A percentile compares a stretch with the other conserved stretches of the same genome.
Evolutionary conservation across 495 filamentous ascomycete genomes (phyloP).

Genomic region (Acidiella bohemica): DNA sequence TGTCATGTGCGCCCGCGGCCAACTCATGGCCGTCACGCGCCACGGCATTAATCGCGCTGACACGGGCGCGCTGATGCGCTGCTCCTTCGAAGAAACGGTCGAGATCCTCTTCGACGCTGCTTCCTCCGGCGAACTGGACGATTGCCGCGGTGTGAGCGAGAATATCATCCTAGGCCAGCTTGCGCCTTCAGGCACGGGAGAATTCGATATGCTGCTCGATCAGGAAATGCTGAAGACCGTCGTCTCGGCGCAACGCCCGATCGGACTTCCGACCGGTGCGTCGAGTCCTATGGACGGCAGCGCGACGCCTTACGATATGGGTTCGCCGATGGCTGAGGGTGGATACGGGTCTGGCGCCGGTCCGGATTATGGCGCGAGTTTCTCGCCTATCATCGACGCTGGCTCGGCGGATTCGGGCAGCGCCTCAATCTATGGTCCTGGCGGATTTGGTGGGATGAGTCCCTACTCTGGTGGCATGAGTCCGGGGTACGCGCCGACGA

Average conservation of each 20-base stretch:
- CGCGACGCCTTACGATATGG: constrained; percentile 86
- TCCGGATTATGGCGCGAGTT: constrained; percentile 64
- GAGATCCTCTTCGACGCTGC: constrained; percentile 95
- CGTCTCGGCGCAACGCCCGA: constrained; percentile 64
- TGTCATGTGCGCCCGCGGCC: constrained; percentile 92
- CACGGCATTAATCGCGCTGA: constrained; percentile 98
- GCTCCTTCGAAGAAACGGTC: constrained; percentile 98
- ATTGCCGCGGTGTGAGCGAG: constrained; percentile 94
- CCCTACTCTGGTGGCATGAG: constrained; percentile 51
- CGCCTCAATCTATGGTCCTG: constrained; percentile 45
- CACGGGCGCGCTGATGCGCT: constrained; percentile 96
- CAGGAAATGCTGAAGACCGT: constrained; percentile 91
- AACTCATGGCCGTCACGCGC: constrained; percentile 87
- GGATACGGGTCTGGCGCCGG: constrained; percentile 43
- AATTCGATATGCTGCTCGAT: constrained; percentile 84
- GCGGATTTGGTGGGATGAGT: constrained; percentile 48
- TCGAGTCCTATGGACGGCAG: constrained; percentile 41
- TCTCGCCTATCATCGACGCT: constrained; percentile 76
- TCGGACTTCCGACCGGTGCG: constrained; percentile 62
- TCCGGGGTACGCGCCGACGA: constrained; percentile 61
- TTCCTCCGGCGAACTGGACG: constrained; percentile 84
- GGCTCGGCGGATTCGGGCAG: constrained; percentile 62
- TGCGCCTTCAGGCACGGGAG: constrained; percentile 89
- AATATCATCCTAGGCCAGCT: constrained; percentile 98
- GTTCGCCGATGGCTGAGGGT: constrained; percentile 72